Conservation (phyloP, 257 asterid species). For the Penstemon newberryi region DNA sequence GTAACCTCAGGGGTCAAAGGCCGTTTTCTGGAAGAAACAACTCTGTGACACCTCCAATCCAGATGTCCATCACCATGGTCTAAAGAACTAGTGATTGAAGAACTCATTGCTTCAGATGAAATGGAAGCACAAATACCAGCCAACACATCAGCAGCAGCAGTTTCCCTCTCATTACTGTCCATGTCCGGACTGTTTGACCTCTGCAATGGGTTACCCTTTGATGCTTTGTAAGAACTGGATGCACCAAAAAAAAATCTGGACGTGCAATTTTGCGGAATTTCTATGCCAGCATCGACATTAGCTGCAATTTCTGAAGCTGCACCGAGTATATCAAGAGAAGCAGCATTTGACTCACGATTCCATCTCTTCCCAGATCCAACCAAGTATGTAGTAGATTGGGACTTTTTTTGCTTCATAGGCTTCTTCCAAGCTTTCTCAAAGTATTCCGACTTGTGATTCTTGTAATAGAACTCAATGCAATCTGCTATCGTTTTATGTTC, state of each 20-base stretch:
- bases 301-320: constrained; percentile 82
- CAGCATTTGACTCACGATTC: constrained; percentile 76
- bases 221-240: constrained; percentile 39
- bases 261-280: constrained; percentile 47
- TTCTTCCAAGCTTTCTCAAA: constrained; percentile 73
- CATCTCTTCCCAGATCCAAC: constrained; percentile 72
- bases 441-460: constrained; percentile 84
- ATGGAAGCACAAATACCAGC: constrained; percentile 95
- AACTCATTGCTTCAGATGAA: constrained; percentile 96
- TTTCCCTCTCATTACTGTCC: constrained; percentile 62
- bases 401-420: constrained; percentile 58
- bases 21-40: constrained; percentile 49
- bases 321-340: constrained; percentile 82
- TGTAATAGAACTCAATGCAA: constrained; percentile 93
- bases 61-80: constrained; percentile 67
- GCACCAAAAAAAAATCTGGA: constrained; percentile 45
- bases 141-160: constrained; percentile 94
- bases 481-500: constrained; percentile 81
- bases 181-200: constrained; percentile 56
- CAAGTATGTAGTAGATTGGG: constrained; percentile 61
- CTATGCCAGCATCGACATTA: constrained; percentile 44
- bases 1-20: constrained; percentile 69
- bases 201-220: constrained; percentile 44
- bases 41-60: constrained; percentile 62
- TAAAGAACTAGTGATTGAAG: constrained; percentile 82